These are phyloP conservation scores for Paxillus involutus DNA, from an alignment of 768 basidiomycete genomes.

Conservation along the genomic window DNA sequence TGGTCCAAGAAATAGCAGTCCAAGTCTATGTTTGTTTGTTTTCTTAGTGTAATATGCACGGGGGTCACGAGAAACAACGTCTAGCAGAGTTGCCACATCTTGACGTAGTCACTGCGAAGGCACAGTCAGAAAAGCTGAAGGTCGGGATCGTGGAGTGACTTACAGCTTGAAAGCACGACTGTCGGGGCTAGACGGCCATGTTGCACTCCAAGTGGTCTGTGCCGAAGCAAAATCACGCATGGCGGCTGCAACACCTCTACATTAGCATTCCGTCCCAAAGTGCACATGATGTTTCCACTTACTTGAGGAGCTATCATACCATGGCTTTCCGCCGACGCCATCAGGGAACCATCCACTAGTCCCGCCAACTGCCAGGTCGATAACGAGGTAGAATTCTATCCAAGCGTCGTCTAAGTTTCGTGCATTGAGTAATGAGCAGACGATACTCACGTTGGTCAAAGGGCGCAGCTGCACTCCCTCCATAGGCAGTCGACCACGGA, in stretches of 20 bases:
- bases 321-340: slow-evolving; percentile 54
- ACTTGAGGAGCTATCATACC: slow-evolving; percentile 63
- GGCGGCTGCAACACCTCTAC: slow-evolving; percentile 37
- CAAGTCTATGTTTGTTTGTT: too few relatives aligned
- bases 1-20: too few relatives aligned
- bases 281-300: slow-evolving; percentile 17
- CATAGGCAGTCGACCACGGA: slow-evolving; percentile 47
- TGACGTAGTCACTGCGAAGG: slow-evolving; percentile 28
- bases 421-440: background rate
- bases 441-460: slow-evolving; percentile 33
- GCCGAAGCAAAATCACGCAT: slow-evolving; percentile 68
- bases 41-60: too few relatives aligned
- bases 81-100: slow-evolving; percentile 34
- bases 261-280: slow-evolving; percentile 19
- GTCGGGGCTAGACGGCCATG: slow-evolving; percentile 67
- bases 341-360: slow-evolving; percentile 58
- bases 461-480: slow-evolving; percentile 46
- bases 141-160: background rate
- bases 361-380: slow-evolving; percentile 79
- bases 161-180: slow-evolving; percentile 72
- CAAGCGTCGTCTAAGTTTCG: slow-evolving; percentile 8
- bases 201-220: slow-evolving; percentile 67
- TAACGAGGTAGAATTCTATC: slow-evolving; percentile 75
- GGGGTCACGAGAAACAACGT: background rate
- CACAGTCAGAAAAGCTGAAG: background rate